phyloP scores from a whole-genome alignment of 2,329 filamentous ascomycete species.

The Trichoderma afroharzianum region DNA sequence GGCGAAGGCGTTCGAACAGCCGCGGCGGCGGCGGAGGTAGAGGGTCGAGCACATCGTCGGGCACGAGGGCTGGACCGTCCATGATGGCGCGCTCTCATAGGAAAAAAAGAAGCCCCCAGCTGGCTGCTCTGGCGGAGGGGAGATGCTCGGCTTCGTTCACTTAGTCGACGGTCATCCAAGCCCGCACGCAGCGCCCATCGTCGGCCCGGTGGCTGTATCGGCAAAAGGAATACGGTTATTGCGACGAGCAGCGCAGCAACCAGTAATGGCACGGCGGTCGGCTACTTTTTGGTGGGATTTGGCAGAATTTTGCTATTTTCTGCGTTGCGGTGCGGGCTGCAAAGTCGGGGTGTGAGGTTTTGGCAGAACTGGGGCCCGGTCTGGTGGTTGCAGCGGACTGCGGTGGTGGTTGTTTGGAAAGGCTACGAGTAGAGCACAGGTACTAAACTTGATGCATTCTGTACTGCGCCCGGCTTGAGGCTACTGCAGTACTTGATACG shows the following conservation, averaged over 20 bases:
- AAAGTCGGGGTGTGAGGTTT: slow-evolving; percentile 16
- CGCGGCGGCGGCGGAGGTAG: slow-evolving; percentile 62
- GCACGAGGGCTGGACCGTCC: slow-evolving; percentile 48
- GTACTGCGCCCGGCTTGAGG: slow-evolving; percentile 3
- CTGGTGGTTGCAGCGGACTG: background rate
- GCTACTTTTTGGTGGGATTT: background rate
- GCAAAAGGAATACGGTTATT: background rate
- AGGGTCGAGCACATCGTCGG: slow-evolving; percentile 57
- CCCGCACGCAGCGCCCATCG: slow-evolving; percentile 32
- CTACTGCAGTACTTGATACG: background rate
- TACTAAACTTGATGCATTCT: background rate
- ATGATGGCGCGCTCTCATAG: slow-evolving; percentile 37
- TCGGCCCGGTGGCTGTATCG: slow-evolving; percentile 24
- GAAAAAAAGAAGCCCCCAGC: slow-evolving; percentile 9
- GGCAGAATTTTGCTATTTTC: background rate
- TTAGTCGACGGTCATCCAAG: slow-evolving; percentile 22
- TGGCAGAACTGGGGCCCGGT: slow-evolving; percentile 2
- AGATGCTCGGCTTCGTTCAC: slow-evolving; percentile 19
- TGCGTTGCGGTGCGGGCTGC: slow-evolving; percentile 2
- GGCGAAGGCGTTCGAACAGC: slow-evolving; percentile 68
- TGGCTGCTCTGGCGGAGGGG: slow-evolving; percentile 12
- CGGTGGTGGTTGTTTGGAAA: slow-evolving; percentile 1
- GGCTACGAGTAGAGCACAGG: background rate
- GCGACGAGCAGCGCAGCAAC: slow-evolving; percentile 1
- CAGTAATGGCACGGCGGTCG: slow-evolving; percentile 6